These are phyloP conservation scores for Termitomyces sp. DNA, from an alignment of 768 basidiomycete species.

Conservation along the genomic window DNA sequence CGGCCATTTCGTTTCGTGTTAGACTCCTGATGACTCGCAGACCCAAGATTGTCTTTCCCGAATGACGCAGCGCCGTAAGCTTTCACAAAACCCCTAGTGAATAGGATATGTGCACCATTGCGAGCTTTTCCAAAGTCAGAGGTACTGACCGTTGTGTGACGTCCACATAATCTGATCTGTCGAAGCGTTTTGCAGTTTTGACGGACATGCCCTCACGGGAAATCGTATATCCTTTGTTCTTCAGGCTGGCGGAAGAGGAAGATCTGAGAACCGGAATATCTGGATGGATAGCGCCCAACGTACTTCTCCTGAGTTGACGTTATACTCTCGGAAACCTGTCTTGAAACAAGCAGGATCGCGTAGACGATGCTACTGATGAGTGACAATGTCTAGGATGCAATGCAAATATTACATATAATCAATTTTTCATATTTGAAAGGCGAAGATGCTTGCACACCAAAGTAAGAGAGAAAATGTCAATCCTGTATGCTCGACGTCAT, in stretches of 20 bases:
- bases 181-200: constrained; percentile 58
- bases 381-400: constrained; percentile 39
- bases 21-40: neutral
- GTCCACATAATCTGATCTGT: constrained; percentile 65
- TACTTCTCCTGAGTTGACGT: constrained; percentile 55
- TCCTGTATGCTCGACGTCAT: constrained; percentile 23
- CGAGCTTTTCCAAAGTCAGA: neutral
- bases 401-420: neutral
- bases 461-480: constrained; percentile 40
- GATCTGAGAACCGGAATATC: neutral
- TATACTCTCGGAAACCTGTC: constrained; percentile 38
- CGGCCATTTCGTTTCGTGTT: neutral
- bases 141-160: constrained; percentile 63
- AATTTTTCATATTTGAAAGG: neutral
- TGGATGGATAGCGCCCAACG: constrained; percentile 15
- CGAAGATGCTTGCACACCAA: constrained; percentile 28
- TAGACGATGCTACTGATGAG: constrained; percentile 46
- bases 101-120: neutral
- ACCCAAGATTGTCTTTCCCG: constrained; percentile 21
- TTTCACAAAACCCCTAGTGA: constrained; percentile 49
- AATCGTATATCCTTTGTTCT: constrained; percentile 53
- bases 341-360: constrained; percentile 34
- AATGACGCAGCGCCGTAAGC: constrained; percentile 46
- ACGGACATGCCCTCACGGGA: constrained; percentile 61
- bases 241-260: constrained; percentile 26